Base-by-base conservation (phyloP, 768 basidiomycete species). In the Glaciozyma martinii region DNA sequence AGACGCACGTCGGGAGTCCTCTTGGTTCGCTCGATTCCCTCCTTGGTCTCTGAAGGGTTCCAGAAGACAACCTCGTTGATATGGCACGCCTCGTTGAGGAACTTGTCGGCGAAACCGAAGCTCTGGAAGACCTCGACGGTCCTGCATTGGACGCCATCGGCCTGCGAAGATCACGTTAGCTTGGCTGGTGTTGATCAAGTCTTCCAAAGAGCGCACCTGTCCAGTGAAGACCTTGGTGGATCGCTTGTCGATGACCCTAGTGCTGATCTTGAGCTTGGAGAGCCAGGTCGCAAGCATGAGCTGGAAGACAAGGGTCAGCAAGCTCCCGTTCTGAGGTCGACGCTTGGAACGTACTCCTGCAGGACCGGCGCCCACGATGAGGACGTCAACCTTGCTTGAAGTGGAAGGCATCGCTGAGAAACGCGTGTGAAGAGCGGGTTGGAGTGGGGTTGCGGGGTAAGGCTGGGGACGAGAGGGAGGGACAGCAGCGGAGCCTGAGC, bases 231-330 rank as follows among this genome's bases (percentile, higher is more conserved):
- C 61, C 37, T 61, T 61, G 27, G 50, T 55, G 3, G 52, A 37
- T 5, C 46, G 33, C 46, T 66, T 66, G 59, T 70, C 68, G 60
- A 70, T 56, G 32, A 70, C 55, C 18, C 55, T 59, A 18, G 59
- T 60, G 19, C 25, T 32, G 43, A 70, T 49, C 50, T 70, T 70
- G 23, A 70, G 68, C 56, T 61, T 60, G 12, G 65, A 30, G 19
- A 70, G 65, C 65, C 65, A 65, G 46, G 65, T 66, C 1, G 68
- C 65, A 23, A 70, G 61, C 61, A 70, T 62, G 25, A 70, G 37
- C 37, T 40, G 37, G 10, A 13, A 40, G 10, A 13, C n/a, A 40
- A 40, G 37, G 12, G 37, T 40, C 37, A 40, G 37, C 37, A 13
- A 13, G 5, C 10, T 40, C 37, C 12, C 12, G 15, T 13, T 40